Evolutionary conservation across 257 asterid genomes (phyloP).

Genomic region (Solanum gandarillasii): DNA sequence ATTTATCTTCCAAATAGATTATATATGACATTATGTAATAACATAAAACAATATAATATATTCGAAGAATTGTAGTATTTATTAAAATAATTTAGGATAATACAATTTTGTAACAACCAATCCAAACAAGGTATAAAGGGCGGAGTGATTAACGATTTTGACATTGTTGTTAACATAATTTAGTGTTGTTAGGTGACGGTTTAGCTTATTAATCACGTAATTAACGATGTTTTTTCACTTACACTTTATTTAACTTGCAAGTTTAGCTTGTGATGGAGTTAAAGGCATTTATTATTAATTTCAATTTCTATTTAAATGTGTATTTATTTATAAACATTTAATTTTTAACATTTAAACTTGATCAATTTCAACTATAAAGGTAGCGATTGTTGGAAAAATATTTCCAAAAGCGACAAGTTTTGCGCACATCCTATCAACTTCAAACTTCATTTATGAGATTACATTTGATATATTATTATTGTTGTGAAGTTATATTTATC

Average conservation of each 20-base stretch:
- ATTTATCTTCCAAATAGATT: too few species aligned
- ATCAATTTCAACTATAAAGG: not conserved
- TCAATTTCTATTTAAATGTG: not conserved
- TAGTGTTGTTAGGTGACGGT: not conserved
- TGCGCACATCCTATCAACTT: rapidly evolving
- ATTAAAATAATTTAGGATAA: not conserved
- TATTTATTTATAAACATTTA: not conserved
- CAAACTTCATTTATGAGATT: not conserved
- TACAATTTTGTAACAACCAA: not conserved
- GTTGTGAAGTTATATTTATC: not conserved
- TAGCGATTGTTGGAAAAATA: too few species aligned
- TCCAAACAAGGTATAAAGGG: not conserved
- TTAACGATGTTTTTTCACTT: not conserved
- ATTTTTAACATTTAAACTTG: not conserved
- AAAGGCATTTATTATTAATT: not conserved
- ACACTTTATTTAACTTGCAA: not conserved
- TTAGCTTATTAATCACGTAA: not conserved
- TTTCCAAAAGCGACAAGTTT: not conserved
- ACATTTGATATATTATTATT: not conserved
- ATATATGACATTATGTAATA: not conserved
- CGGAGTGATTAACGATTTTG: not conserved
- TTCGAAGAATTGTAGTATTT: not conserved
- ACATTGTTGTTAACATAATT: not conserved
- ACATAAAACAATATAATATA: not conserved
- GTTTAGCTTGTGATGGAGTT: not conserved